Base-by-base conservation (phyloP, 2,329 filamentous ascomycete genomes). In the Cytospora schulzeri region DNA sequence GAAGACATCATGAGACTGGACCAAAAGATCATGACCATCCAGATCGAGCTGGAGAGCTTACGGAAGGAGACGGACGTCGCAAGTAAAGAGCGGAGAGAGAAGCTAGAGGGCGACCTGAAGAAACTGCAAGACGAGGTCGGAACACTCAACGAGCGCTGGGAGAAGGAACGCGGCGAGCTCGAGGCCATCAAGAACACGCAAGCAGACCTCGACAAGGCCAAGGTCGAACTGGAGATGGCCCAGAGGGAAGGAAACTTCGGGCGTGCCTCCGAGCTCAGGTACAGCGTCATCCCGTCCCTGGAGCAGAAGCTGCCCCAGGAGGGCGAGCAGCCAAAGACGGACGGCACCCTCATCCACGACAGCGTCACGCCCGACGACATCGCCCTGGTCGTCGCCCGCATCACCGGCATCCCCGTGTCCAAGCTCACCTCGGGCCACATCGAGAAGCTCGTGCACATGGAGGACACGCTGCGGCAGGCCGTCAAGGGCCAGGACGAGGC, bases 351-450 rank as follows among this genome's bases (percentile, higher is more conserved):
- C 17, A 88, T 98, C 31, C 94, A 98, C 73, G 95, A 99, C 74
- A 91, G 92, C 0, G 95, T 99, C n/a, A 96, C 91, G 0, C 85
- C 93, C 1, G 94, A 98, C 71, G 95, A 99, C 71, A 98, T 99
- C 71, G 93, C 92, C 62, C 87, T 86, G 50, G 94, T 99, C 1
- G 95, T 98, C 4, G 95, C 93, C 2, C 86, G 92, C 61, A 90
- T 92, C 31, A 98, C 95, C 0, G 94, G 95, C 31, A 98, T 97
- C 66, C 95, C 95, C 0, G 90, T 97, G 28, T 89, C 89, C 33
- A 98, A 97, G 76, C 83, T 99, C 57, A 97, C 96, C 72, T 90
- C 92, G 11, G 94, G 94, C 26, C 94, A 98, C 70, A 91, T 96
- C 50, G 93, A 98, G 75, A 97, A 97, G 78, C 82, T 99, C 31